Percentiles rank a stretch among this genome's conserved stretches.
Conservation (phyloP, 2,329 filamentous ascomycete species). For the Escovopsis sp. region DNA sequence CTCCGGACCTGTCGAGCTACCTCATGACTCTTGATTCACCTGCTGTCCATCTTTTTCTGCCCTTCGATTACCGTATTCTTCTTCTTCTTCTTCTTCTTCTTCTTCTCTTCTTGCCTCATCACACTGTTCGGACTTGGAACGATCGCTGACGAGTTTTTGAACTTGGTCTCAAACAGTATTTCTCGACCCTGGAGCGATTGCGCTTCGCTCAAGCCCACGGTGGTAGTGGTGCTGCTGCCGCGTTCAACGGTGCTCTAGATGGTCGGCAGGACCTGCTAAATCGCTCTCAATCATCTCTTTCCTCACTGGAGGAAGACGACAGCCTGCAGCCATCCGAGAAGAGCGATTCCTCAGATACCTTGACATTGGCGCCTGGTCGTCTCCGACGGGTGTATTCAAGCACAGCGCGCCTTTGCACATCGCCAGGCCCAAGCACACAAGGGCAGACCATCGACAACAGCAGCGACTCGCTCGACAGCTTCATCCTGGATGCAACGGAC, state of each 20-base stretch:
- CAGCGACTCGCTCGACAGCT: slow-evolving; percentile 23
- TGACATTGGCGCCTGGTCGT: neutral
- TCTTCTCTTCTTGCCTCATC: neutral
- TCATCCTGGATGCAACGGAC: slow-evolving; percentile 21
- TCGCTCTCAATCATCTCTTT: slow-evolving; percentile 11
- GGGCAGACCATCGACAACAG: neutral
- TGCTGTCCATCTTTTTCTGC: too few species aligned
- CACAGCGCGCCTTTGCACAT: slow-evolving; percentile 7
- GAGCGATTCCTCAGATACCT: slow-evolving; percentile 5
- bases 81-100: too few species aligned
- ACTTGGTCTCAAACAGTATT: slow-evolving; percentile 37
- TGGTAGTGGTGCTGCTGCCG: slow-evolving; percentile 17
- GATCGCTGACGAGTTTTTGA: neutral
- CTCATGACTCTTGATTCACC: too few species aligned
- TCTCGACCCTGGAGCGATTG: slow-evolving; percentile 57
- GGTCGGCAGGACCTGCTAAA: slow-evolving; percentile 11
- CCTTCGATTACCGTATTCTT: too few species aligned
- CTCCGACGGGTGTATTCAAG: slow-evolving; percentile 4
- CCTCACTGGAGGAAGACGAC: slow-evolving; percentile 4
- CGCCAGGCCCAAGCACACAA: neutral
- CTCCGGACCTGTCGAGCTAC: too few species aligned
- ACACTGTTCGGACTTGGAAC: too few species aligned
- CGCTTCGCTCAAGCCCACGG: slow-evolving; percentile 39
- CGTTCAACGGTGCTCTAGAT: slow-evolving; percentile 14
- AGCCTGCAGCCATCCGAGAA: slow-evolving; percentile 1